phyloP scores from a whole-genome alignment of 2,329 filamentous ascomycete genomes.

The Paraconiothyrium brasiliense region DNA sequence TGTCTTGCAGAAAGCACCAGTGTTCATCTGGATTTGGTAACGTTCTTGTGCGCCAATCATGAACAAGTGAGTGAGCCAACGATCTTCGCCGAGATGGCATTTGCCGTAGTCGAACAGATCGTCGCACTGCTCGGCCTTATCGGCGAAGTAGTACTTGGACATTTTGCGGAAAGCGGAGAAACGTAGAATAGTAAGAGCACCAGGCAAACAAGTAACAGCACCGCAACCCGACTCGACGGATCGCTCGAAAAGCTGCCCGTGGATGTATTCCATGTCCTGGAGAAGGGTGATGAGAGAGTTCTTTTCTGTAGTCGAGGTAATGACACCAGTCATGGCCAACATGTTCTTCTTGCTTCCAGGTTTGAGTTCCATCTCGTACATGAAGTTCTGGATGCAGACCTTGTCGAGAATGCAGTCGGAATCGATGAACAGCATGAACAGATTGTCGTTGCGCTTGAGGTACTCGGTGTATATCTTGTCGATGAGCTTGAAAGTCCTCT shows the following conservation, averaged over 20 bases:
- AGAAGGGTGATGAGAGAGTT: constrained; percentile 90
- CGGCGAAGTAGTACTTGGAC: constrained; percentile 98
- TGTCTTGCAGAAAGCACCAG: constrained; percentile 97
- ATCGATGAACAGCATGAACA: constrained; percentile 97
- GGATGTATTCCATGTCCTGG: constrained; percentile 98
- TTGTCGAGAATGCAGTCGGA: constrained; percentile 94
- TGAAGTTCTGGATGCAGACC: constrained; percentile 94
- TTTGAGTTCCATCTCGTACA: constrained; percentile 98
- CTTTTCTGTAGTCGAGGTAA: constrained; percentile 90
- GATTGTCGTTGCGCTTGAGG: constrained; percentile 84
- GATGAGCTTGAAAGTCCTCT: constrained; percentile 90
- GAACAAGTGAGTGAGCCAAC: constrained; percentile 97
- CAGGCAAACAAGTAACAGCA: constrained; percentile 91
- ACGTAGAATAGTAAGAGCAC: constrained; percentile 92
- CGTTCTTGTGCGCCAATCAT: constrained; percentile 96
- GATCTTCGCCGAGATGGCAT: constrained; percentile 92
- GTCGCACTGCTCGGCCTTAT: constrained; percentile 93
- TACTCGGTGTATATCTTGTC: constrained; percentile 92
- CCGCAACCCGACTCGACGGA: constrained; percentile 95
- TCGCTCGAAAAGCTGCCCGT: constrained; percentile 94
- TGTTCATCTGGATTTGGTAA: constrained; percentile 98
- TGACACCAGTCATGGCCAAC: constrained; percentile 97
- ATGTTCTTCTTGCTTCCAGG: constrained; percentile 91
- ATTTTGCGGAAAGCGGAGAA: constrained; percentile 96
- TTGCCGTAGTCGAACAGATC: constrained; percentile 98